Percentiles rank a stretch among this genome's conserved stretches.
phyloP scores from a whole-genome alignment of 2,329 filamentous ascomycete species.

The Acarospora socialis region DNA sequence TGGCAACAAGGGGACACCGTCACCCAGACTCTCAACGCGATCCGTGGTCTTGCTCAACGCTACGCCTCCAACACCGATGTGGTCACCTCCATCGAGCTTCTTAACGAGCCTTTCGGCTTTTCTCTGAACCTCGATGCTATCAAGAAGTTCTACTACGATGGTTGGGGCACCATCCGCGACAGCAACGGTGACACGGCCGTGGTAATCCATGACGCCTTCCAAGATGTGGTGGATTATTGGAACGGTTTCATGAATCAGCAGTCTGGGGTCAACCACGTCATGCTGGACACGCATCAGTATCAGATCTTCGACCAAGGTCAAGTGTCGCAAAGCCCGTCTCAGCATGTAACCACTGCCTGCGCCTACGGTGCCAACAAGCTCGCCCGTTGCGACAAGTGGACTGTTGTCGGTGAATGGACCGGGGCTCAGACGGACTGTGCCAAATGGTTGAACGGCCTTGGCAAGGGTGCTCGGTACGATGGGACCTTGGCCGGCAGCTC shows the following conservation, averaged over 20 bases:
- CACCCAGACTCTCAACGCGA: constrained; percentile 13
- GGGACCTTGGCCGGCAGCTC: constrained; percentile 36
- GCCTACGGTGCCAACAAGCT: constrained; percentile 35
- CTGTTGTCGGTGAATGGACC: constrained; percentile 56
- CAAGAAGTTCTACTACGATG: constrained; percentile 41
- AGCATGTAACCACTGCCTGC: constrained; percentile 45
- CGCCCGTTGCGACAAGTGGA: constrained; percentile 45
- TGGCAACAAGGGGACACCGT: constrained; percentile 15
- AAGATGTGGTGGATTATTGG: constrained; percentile 30
- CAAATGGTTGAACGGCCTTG: constrained; percentile 40
- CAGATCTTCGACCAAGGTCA: constrained; percentile 44
- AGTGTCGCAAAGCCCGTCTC: constrained; percentile 34
- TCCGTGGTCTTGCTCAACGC: constrained; percentile 12
- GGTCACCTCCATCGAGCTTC: constrained; percentile 38
- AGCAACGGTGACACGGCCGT: constrained; percentile 34
- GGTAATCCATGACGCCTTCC: constrained; percentile 46
- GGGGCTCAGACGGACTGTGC: constrained; percentile 50
- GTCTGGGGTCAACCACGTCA: constrained; percentile 33
- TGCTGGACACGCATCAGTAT: constrained; percentile 56
- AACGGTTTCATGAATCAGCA: constrained; percentile 44
- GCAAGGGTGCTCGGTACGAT: constrained; percentile 43
- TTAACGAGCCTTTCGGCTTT: constrained; percentile 38
- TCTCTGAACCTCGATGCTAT: constrained; percentile 28
- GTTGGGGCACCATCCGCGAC: constrained; percentile 33
- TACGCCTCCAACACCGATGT: constrained; percentile 14